These are phyloP conservation scores for Backusella sp. DNA, from an alignment of 192 early-diverging fungal genomes.

Conservation along the genomic window DNA sequence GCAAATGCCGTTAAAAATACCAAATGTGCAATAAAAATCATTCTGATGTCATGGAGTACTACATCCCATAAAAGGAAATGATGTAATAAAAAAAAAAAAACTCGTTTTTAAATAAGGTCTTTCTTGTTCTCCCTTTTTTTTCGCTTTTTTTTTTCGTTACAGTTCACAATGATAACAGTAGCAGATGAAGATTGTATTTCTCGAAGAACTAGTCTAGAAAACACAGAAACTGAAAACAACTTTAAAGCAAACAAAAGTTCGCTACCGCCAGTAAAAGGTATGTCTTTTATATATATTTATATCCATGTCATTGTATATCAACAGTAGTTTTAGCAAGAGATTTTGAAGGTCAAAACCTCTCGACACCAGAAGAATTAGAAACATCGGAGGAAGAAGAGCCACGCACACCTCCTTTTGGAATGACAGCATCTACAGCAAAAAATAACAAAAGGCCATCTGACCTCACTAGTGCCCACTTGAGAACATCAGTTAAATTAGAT, in stretches of 20 bases:
- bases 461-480: conserved; percentile 1
- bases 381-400: not conserved
- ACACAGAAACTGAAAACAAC: not conserved
- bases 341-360: not conserved
- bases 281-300: not conserved
- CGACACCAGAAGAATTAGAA: not conserved
- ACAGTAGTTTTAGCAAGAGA: not conserved
- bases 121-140: not conserved
- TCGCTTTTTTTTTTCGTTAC: not conserved
- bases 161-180: not conserved
- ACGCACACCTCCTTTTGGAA: not conserved
- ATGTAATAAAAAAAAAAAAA: not conserved
- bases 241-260: not conserved
- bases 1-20: not conserved
- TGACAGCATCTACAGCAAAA: not conserved
- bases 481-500: conserved; percentile 28
- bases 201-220: not conserved
- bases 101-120: not conserved
- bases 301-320: not conserved
- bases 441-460: not conserved
- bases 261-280: not conserved
- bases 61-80: not conserved
- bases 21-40: not conserved
- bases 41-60: not conserved
- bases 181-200: not conserved